A percentile compares a stretch with the other conserved stretches of the same genome.
Conservation (phyloP, 805 yeast species). For the Hanseniaspora valbyensis region DNA sequence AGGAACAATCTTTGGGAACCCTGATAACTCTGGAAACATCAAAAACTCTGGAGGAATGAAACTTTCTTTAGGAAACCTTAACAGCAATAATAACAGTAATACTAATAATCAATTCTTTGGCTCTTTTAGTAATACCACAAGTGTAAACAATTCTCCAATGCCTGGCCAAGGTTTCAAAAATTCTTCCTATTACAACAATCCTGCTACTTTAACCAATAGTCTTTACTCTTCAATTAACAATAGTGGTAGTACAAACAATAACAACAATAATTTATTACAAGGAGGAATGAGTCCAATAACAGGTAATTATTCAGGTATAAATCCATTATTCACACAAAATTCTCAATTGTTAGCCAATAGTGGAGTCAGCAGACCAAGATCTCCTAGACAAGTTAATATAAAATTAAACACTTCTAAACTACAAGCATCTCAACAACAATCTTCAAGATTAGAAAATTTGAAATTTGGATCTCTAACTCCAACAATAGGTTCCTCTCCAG, state of each 20-base stretch:
- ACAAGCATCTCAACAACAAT: background rate
- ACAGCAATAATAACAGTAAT: background rate
- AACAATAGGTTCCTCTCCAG: conserved; percentile 13
- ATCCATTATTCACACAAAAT: conserved; percentile 7
- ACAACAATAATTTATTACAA: background rate
- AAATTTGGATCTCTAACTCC: conserved; percentile 15
- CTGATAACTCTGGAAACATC: background rate
- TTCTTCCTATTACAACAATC: conserved; percentile 13
- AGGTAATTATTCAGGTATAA: conserved; percentile 3
- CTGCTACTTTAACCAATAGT: conserved; percentile 3
- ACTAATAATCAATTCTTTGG: background rate
- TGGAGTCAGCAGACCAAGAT: conserved; percentile 13
- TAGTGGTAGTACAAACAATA: background rate
- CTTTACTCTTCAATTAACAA: background rate
- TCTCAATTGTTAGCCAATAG: conserved; percentile 5
- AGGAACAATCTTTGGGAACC: conserved; percentile 1
- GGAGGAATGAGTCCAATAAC: background rate
- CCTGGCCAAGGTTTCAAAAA: conserved; percentile 1
- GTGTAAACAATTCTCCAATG: conserved; percentile 1
- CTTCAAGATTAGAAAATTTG: background rate
- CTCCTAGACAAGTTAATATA: conserved; percentile 12
- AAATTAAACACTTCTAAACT: background rate
- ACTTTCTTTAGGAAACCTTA: background rate
- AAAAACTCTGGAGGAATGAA: background rate
- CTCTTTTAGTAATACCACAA: background rate